phyloP scores from a whole-genome alignment of 2,329 filamentous ascomycete genomes.

The Colletotrichum chrysophilum region DNA sequence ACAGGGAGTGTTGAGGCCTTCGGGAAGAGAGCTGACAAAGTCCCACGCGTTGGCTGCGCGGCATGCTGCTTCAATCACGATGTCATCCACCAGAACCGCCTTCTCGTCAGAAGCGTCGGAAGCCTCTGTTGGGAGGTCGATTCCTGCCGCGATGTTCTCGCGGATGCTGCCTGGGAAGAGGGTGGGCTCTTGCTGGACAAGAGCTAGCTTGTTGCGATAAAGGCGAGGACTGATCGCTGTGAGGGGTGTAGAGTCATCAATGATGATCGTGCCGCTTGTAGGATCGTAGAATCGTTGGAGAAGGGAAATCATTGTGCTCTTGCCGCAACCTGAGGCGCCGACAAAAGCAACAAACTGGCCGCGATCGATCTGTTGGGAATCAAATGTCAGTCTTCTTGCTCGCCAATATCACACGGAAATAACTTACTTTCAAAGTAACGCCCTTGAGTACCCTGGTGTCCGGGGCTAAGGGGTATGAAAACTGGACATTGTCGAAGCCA shows the following conservation, averaged over 20 bases:
- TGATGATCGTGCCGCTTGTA: neutral
- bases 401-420: constrained; percentile 27
- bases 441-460: constrained; percentile 34
- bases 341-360: constrained; percentile 50
- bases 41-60: constrained; percentile 60
- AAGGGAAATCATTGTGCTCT: constrained; percentile 63
- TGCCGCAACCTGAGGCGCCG: constrained; percentile 61
- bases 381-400: constrained; percentile 44
- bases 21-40: constrained; percentile 59
- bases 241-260: neutral
- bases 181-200: constrained; percentile 18
- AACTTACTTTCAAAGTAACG: constrained; percentile 22
- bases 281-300: constrained; percentile 40
- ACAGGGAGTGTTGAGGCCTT: constrained; percentile 65
- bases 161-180: constrained; percentile 50
- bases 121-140: constrained; percentile 23
- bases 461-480: constrained; percentile 54
- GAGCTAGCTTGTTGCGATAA: neutral
- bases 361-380: neutral
- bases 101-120: neutral
- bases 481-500: constrained; percentile 36
- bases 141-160: constrained; percentile 59
- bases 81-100: constrained; percentile 26
- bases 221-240: neutral
- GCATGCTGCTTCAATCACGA: constrained; percentile 53